Conservation (phyloP, 192 early-diverging fungal genomes). For the Mortierella hygrophila region DNA sequence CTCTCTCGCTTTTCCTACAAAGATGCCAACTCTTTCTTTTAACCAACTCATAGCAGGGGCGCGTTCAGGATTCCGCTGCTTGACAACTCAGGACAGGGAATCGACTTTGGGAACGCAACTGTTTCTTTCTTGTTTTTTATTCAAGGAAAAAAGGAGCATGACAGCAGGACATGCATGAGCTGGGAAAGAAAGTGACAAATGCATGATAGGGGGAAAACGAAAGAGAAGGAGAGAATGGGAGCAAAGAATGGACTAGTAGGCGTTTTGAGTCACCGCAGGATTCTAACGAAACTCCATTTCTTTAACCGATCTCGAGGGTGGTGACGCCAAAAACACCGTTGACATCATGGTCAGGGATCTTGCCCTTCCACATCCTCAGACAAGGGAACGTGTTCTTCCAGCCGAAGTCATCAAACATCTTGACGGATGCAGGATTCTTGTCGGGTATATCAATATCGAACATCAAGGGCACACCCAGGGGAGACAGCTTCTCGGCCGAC, state of each 20-base stretch:
- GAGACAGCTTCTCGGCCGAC: slow-evolving; percentile 7
- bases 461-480: slow-evolving; percentile 3
- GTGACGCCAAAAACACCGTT: slow-evolving; percentile 37
- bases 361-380: slow-evolving; percentile 57
- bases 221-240: background rate
- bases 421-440: slow-evolving; percentile 18
- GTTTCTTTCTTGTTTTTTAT: background rate
- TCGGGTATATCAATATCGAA: slow-evolving; percentile 35
- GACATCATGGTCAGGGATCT: slow-evolving; percentile 45
- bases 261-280: too few relatives aligned
- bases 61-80: too few relatives aligned
- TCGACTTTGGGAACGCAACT: background rate
- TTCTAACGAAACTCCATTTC: too few relatives aligned
- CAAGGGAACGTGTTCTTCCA: slow-evolving; percentile 44
- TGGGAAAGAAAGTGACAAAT: too few relatives aligned
- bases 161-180: background rate
- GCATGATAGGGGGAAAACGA: background rate
- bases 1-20: too few relatives aligned
- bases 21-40: too few relatives aligned
- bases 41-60: too few relatives aligned
- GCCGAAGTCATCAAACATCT: slow-evolving; percentile 27
- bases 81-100: background rate
- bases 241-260: too few relatives aligned
- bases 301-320: slow-evolving; percentile 46
- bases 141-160: background rate